phyloP scores from a whole-genome alignment of 306 rosid species.

The Malus asiatica region DNA sequence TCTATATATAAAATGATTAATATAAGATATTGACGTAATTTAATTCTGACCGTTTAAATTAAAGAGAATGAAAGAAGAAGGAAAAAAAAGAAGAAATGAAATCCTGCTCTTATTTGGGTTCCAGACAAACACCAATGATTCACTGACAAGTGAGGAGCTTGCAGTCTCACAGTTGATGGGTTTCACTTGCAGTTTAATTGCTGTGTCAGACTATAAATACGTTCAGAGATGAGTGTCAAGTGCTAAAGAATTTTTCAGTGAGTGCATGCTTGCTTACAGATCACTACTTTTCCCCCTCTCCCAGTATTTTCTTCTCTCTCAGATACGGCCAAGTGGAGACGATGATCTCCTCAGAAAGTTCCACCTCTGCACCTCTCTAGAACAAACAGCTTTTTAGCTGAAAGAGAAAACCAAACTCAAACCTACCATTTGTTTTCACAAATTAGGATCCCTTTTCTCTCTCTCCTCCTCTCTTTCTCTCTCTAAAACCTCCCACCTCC shows the following conservation, averaged over 20 bases:
- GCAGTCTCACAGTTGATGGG: background rate
- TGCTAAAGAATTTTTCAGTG: background rate
- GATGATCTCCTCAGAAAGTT: background rate
- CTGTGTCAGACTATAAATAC: background rate
- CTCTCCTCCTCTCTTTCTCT: conserved; percentile 5
- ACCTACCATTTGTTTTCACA: background rate
- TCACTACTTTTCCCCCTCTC: background rate
- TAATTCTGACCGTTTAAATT: too few species aligned
- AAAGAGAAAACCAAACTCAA: background rate
- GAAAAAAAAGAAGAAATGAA: fast-evolving
- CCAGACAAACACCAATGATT: background rate
- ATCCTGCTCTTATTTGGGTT: background rate
- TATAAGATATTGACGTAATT: too few species aligned
- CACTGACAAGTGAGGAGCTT: background rate
- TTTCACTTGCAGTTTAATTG: background rate
- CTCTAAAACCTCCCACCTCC: conserved; percentile 1
- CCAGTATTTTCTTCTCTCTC: background rate
- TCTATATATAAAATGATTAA: too few species aligned
- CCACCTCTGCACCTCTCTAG: conserved; percentile 3
- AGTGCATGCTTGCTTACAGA: conserved; percentile 20
- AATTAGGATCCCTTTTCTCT: background rate
- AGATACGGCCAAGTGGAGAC: conserved; percentile 18
- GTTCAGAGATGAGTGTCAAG: background rate
- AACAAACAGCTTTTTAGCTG: background rate
- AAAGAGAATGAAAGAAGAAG: fast-evolving